phyloP scores from a whole-genome alignment of 2,329 filamentous ascomycete species.

The Domatiomyces globalis region DNA sequence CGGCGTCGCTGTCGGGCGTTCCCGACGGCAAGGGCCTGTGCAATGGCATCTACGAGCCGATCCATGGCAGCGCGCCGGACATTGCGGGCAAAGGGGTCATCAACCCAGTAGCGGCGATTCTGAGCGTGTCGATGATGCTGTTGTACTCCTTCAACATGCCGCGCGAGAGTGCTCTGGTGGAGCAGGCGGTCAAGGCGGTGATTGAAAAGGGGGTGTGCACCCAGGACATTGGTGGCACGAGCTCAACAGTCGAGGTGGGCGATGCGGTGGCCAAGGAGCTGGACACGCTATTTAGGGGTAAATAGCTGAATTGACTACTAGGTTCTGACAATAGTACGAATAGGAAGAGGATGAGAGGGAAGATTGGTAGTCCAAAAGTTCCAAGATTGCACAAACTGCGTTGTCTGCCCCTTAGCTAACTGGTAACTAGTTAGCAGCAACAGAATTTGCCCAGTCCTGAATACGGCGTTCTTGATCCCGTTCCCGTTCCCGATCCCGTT shows the following conservation, averaged over 20 bases:
- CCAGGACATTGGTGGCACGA: constrained; percentile 67
- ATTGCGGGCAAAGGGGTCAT: constrained; percentile 86
- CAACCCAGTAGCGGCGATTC: constrained; percentile 80
- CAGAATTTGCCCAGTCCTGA: constrained; percentile 11
- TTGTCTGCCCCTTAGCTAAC: too few relatives aligned
- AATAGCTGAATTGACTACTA: too few relatives aligned
- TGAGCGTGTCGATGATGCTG: constrained; percentile 91
- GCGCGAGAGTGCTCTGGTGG: constrained; percentile 61
- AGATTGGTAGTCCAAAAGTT: too few relatives aligned
- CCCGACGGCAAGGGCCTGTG: constrained; percentile 52
- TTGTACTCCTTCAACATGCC: constrained; percentile 77
- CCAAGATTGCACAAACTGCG: too few relatives aligned
- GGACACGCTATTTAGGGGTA: constrained; percentile 46
- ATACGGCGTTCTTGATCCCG: constrained; percentile 14
- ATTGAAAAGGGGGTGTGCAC: constrained; percentile 70
- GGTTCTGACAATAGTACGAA: too few relatives aligned
- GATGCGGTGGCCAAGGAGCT: constrained; percentile 68
- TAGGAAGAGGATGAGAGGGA: too few relatives aligned
- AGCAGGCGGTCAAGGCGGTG: constrained; percentile 64
- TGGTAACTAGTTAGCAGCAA: not conserved
- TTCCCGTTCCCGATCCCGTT: constrained; percentile 20
- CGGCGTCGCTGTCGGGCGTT: constrained; percentile 71
- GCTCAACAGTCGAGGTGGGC: constrained; percentile 63
- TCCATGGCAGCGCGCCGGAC: constrained; percentile 87
- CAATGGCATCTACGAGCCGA: constrained; percentile 95